Conservation (phyloP, 768 basidiomycete species). For the Tricholoma saponaceum region DNA sequence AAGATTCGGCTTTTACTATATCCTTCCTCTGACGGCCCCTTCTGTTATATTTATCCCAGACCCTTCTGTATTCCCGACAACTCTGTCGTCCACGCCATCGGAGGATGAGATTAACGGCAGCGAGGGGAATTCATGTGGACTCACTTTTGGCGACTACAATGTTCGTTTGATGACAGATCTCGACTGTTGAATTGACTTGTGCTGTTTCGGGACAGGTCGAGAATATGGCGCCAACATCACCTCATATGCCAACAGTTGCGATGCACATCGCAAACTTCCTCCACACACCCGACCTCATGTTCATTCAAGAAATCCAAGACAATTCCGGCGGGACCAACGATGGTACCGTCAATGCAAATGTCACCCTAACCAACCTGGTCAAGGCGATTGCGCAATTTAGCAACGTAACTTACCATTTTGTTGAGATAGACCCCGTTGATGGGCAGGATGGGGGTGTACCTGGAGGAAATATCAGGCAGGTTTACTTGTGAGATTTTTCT, state of each 20-base stretch:
- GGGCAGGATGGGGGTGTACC: conserved; percentile 56
- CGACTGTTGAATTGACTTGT: conserved; percentile 1
- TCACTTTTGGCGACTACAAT: conserved; percentile 62
- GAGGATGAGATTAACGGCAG: background rate
- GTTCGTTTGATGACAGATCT: conserved; percentile 23
- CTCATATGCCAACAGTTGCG: conserved; percentile 46
- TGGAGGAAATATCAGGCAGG: conserved; percentile 61
- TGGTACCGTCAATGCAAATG: conserved; percentile 48
- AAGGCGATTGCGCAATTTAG: conserved; percentile 42
- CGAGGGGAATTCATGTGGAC: conserved; percentile 30
- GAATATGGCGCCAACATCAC: conserved; percentile 48
- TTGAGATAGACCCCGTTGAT: conserved; percentile 49
- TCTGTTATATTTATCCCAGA: conserved; percentile 36
- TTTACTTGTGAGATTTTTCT: conserved; percentile 40
- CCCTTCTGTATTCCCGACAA: conserved; percentile 33
- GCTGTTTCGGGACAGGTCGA: conserved; percentile 36
- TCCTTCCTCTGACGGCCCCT: conserved; percentile 55
- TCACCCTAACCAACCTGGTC: conserved; percentile 47
- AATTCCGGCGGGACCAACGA: conserved; percentile 49
- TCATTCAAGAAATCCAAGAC: conserved; percentile 64
- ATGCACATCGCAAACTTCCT: conserved; percentile 48
- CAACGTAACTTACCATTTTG: conserved; percentile 43
- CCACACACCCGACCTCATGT: conserved; percentile 52
- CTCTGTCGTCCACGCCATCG: conserved; percentile 24
- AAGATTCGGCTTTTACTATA: conserved; percentile 50